Evolutionary conservation across 345 rosid genomes (phyloP).

Genomic region (Boechera stricta): DNA sequence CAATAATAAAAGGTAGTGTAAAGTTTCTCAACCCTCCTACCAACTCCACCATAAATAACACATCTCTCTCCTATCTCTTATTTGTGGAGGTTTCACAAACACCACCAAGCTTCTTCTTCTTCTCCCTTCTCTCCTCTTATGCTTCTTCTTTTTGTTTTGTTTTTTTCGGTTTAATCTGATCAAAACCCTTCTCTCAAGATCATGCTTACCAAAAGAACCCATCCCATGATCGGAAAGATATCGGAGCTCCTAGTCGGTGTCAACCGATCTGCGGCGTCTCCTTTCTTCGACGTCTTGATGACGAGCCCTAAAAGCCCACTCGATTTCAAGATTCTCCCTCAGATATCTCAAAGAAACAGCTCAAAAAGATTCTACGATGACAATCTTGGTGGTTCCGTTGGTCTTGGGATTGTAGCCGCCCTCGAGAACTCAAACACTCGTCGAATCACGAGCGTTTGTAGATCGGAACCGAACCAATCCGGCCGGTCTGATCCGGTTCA

Average conservation of each 20-base stretch:
- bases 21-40: conserved; percentile 45
- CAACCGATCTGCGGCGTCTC: conserved; percentile 49
- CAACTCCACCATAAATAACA: conserved; percentile 58
- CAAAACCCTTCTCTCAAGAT: not conserved
- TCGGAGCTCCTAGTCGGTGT: conserved; percentile 69
- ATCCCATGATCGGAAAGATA: conserved; percentile 72
- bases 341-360: conserved; percentile 64
- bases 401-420: conserved; percentile 80
- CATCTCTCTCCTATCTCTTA: conserved; percentile 40
- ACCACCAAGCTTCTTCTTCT: conserved; percentile 32
- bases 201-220: conserved; percentile 71
- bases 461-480: conserved; percentile 32
- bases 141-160: conserved; percentile 9
- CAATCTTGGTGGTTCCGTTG: conserved; percentile 70
- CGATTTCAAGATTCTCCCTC: conserved; percentile 55
- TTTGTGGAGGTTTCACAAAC: conserved; percentile 45
- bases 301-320: conserved; percentile 77
- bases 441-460: conserved; percentile 38
- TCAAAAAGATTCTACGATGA: conserved; percentile 54
- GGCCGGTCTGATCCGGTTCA: conserved; percentile 52
- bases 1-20: conserved; percentile 28
- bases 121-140: conserved; percentile 30
- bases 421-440: conserved; percentile 58
- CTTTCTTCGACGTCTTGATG: conserved; percentile 48
- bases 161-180: conserved; percentile 1